Evolutionary conservation across 495 filamentous ascomycete species (phyloP), one percentile per base, ranked within the genome.

Genomic region (Penicillium subrubescens): DNA sequence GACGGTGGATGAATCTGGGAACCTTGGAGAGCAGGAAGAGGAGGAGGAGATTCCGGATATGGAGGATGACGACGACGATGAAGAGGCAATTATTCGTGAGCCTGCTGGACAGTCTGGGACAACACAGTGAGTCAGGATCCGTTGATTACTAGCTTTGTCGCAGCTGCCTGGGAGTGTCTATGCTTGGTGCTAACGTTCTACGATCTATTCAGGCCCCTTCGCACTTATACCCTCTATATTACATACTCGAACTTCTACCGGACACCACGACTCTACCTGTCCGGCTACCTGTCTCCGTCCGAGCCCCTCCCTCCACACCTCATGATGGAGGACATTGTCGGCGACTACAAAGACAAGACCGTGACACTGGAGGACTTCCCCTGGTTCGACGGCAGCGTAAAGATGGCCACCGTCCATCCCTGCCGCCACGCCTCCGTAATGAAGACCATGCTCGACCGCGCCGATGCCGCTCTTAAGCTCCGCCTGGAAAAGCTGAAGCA

Each of bases 311-410:
- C 91, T 7, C 96, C 95, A 3, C 86, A 90, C 27, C 83, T 90
- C 27, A 98, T 99, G 96, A 97, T 98, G 90, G 95, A 99, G 73
- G 96, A 99, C 70, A 98, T 99, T 69, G 91, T 97, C 33, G 94
- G 96, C 69, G 96, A 99, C 83, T 99, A 99, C 83, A 96, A 97
- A 73, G 94, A 98, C 79, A 99, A 99, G 81, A 99, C 95, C 8
- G 95, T 99, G 63, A 99, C 96, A 17, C 87, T 98, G 44, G 96
- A 99, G 76, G 92, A 97, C 74, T 99, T 99, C 75, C 93, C 93
- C 27, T 96, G 93, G 82, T 93, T 92, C 71, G 89, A 91, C 55
- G 78, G 82, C 11, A 86, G 83, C 62, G 86, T 97, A 67, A 96
- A 96, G 82, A 99, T 97, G 89, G 96, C 95, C 33, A 93, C 88